A percentile compares a stretch with the other conserved stretches of the same genome.
These are phyloP conservation scores for Colletotrichum cuscutae DNA, from an alignment of 2,329 filamentous ascomycete species.

Conservation along the genomic window DNA sequence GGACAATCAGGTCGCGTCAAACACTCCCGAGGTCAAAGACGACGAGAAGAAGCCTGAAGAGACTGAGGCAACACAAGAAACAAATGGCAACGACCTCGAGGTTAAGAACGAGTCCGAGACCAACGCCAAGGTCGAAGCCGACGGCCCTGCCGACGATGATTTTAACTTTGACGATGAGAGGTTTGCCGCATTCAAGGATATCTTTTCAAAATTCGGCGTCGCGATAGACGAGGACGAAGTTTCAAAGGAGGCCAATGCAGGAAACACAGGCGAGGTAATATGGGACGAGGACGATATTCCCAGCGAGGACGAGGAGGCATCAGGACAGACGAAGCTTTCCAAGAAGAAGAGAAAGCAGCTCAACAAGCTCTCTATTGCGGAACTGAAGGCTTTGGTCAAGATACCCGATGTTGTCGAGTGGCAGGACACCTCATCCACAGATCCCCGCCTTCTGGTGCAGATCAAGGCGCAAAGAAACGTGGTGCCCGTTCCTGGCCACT, in stretches of 20 bases:
- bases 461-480: slow-evolving; percentile 97
- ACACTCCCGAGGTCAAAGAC: slow-evolving; percentile 36
- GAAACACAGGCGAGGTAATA: slow-evolving; percentile 86
- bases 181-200: slow-evolving; percentile 83
- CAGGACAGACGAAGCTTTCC: slow-evolving; percentile 76
- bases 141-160: slow-evolving; percentile 70
- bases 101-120: slow-evolving; percentile 52
- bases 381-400: slow-evolving; percentile 90
- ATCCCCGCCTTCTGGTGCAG: slow-evolving; percentile 89
- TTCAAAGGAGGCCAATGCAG: slow-evolving; percentile 71
- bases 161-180: slow-evolving; percentile 77
- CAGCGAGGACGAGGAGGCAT: slow-evolving; percentile 80
- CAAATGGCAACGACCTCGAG: slow-evolving; percentile 50
- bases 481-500: slow-evolving; percentile 92
- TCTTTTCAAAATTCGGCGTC: slow-evolving; percentile 83
- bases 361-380: slow-evolving; percentile 92
- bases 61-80: slow-evolving; percentile 37
- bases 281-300: slow-evolving; percentile 88
- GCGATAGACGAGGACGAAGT: slow-evolving; percentile 70
- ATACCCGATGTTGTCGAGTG: slow-evolving; percentile 97
- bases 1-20: slow-evolving; percentile 23
- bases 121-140: slow-evolving; percentile 49
- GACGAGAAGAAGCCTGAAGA: slow-evolving; percentile 43
- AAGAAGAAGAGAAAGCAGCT: slow-evolving; percentile 95
- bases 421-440: slow-evolving; percentile 92